Evolutionary conservation across 2,329 filamentous ascomycete genomes (phyloP), one percentile per base, ranked within the genome.

Genomic region (Aspergillus spinulosporus): DNA sequence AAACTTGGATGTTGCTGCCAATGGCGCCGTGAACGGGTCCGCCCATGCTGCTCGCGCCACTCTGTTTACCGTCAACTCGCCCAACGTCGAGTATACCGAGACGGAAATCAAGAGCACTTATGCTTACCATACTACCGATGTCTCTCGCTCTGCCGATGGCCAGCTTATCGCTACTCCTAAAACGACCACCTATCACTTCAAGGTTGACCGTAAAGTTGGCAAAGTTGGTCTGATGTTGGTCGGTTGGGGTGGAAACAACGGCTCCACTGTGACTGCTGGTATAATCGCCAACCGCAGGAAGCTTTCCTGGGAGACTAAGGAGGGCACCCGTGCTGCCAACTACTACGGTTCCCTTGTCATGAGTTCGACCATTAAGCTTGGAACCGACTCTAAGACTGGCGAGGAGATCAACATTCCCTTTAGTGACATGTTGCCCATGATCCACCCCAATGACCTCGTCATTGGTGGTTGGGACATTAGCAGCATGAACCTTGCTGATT

Each of bases 311-410:
- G 90, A 97, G 63, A 97, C 94, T 68, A 92, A 93, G 70, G 91
- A 97, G 76, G 92, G 92, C 52, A 79, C 84, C 65, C 90, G 86
- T 62, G 81, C 84, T 63, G 88, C 94, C 77, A 99, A 99, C 80
- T 99, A 97, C 85, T 99, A 97, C 75, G 94, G 94, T 69, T 99
- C 94, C 56, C 86, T 97, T 67, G 85, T 97, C 76, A 97, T 99
- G 94, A 84, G 88, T 62, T 97, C 94, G 15, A 99, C 94, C 64
- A 87, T 97, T 80, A 99, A 97, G 84, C 88, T 99, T 59, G 94
- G 94, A 56, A 89, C 88, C 44, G 91, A 97, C 69, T 82, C 85
- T 68, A 85, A 88, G 77, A 95, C 91, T 59, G 86, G 84, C 68
- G 84, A 89, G 77, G 94, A 99, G 71, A 85, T 99, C 78, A 96